These are phyloP conservation scores for Leccinum incarnatum DNA, from an alignment of 768 basidiomycete genomes.

Conservation along the genomic window DNA sequence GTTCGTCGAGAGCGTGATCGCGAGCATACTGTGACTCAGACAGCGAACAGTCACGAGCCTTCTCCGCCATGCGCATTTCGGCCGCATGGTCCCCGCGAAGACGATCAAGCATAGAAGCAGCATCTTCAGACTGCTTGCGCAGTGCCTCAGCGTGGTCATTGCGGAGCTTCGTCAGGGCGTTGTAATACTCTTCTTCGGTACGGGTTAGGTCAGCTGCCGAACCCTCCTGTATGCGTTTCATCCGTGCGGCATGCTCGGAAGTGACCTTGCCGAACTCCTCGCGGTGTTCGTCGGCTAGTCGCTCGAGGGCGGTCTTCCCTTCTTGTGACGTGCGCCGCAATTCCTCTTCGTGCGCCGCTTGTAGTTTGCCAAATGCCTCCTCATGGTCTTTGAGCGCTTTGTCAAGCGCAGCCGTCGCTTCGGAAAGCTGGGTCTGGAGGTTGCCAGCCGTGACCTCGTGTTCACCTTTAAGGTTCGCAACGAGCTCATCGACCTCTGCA, in stretches of 20 bases:
- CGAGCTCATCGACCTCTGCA: slow-evolving; percentile 39
- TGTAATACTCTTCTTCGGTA: slow-evolving; percentile 81
- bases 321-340: slow-evolving; percentile 55
- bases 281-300: slow-evolving; percentile 53
- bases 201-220: slow-evolving; percentile 54
- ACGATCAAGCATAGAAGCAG: slow-evolving; percentile 61
- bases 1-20: slow-evolving; percentile 54
- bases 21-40: slow-evolving; percentile 73
- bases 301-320: slow-evolving; percentile 47
- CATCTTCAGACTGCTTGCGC: slow-evolving; percentile 58
- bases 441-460: slow-evolving; percentile 40
- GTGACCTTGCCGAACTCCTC: slow-evolving; percentile 44
- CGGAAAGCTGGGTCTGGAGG: slow-evolving; percentile 45
- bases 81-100: slow-evolving; percentile 74
- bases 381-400: slow-evolving; percentile 57
- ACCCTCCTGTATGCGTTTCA: slow-evolving; percentile 63
- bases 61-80: slow-evolving; percentile 71
- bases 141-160: slow-evolving; percentile 66
- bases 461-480: slow-evolving; percentile 48
- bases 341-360: slow-evolving; percentile 50
- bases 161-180: slow-evolving; percentile 74
- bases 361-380: slow-evolving; percentile 55
- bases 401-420: slow-evolving; percentile 41
- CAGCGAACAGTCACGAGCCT: slow-evolving; percentile 69
- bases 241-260: slow-evolving; percentile 51